Base-by-base conservation (phyloP, 257 asterid genomes). In the Ilex asprella region DNA sequence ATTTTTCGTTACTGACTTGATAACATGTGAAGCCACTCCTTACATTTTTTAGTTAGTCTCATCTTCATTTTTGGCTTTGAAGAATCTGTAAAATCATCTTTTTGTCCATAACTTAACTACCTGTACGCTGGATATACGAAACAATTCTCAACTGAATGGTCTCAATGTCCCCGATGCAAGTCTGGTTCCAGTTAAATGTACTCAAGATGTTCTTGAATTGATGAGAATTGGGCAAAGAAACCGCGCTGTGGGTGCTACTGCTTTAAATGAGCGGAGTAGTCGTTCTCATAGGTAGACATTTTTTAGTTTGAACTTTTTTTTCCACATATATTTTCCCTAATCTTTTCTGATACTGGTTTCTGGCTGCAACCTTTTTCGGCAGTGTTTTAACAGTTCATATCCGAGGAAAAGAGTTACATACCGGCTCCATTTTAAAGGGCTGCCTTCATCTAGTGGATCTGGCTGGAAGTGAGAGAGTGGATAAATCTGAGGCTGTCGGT, bases 401-500 rank as follows among this genome's bases (percentile, higher is more conserved):
- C 46, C 85, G 91, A 68, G 97, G 97, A 70, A 85, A 70, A 75
- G 96, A 91, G 70, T 39, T 85, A 72, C 87, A 79, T 31, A 84
- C 96, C 29, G 97, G 95, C 69, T 74, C 91, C 30, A 71, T 68
- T 61, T 63, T 84, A 58, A 87, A 78, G 78, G 96, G 96, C 27
- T 91, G 96, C 72, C 97, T 91, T 67, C 96, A 91, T 79, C 75
- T 91, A 11, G 95, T 91, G 27, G 97, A 91, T 78, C 80, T 91
- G 47, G 97, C 97, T 62, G 97, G 97, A 59, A 91, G 97, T 56
- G 96, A 88, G 70, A 78, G 97, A 68, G 95, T 91, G 57, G 93
- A 84, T 74, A 87, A 76, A 77, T 91, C 97, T 39, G 97, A 91
- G 79, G 97, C 95, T 21, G 85, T 79, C 64, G 97, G 97, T 0